phyloP scores from a whole-genome alignment of 2,329 filamentous ascomycete species.

The Trichoderma polysporum region DNA sequence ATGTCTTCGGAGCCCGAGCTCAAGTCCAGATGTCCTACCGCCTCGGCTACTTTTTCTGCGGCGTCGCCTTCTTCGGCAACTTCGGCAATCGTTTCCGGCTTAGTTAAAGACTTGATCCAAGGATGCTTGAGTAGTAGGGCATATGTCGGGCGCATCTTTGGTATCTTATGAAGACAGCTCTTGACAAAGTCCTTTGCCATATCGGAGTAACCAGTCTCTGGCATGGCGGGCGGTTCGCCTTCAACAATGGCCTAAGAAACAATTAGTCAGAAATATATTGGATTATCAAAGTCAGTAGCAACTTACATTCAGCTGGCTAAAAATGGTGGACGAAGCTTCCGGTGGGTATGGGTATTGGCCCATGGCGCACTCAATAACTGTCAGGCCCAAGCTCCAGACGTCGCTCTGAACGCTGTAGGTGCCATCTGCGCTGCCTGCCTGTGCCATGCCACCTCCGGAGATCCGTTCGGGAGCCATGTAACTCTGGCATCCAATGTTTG shows the following conservation, averaged over 20 bases:
- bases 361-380: constrained; percentile 93
- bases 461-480: constrained; percentile 99
- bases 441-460: constrained; percentile 76
- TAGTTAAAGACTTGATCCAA: constrained; percentile 76
- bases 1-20: constrained; percentile 57
- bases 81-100: constrained; percentile 72
- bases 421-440: constrained; percentile 67
- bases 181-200: constrained; percentile 82
- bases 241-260: constrained; percentile 83
- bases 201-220: constrained; percentile 73
- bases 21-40: constrained; percentile 46
- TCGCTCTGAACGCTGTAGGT: constrained; percentile 98
- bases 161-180: constrained; percentile 88
- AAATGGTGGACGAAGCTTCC: constrained; percentile 97
- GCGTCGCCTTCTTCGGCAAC: constrained; percentile 64
- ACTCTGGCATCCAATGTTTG: constrained; percentile 97
- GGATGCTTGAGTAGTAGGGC: constrained; percentile 83
- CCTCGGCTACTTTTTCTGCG: constrained; percentile 44
- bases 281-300: neutral
- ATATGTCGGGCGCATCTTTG: constrained; percentile 91
- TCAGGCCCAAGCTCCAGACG: constrained; percentile 93
- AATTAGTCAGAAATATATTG: constrained; percentile 19
- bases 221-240: constrained; percentile 89
- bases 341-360: constrained; percentile 95
- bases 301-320: constrained; percentile 93